Evolutionary conservation across 805 yeast species (phyloP), one percentile per base, ranked within the genome.

Genomic region (Grigorovia transvaalensis): DNA sequence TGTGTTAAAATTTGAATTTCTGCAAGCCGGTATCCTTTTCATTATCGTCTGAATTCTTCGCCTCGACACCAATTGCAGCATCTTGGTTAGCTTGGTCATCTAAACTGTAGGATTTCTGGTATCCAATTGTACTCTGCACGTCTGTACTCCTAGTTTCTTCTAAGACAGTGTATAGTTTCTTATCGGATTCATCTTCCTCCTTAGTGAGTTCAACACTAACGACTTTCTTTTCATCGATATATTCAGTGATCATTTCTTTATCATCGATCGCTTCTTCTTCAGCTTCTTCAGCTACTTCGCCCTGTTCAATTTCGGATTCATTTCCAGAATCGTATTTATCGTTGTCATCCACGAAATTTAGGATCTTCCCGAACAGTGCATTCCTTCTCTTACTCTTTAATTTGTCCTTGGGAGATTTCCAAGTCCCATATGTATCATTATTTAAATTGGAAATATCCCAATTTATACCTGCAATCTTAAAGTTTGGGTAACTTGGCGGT

Each of bases 401-500:
- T 43, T 56, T 11, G 45, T 57, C 38, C 19, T 40, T 44, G 3
- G 17, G 13, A 12, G 38, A 41, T 9, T 41, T 27, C 17, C 62
- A 59, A 18, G 55, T 60, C 4, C 67, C 75, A 43, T 70, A 65
- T 1, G 56, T 67, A 27, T 63, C 69, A 29, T 64, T 73, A 8
- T 64, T 71, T n/a, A 68, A 62, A 42, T 63, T 60, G 40, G 68
- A 71, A 3, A 70, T 65, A 13, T 68, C 75, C 55, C 76, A 73
- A 55, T 76, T 76, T 17, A 68, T 63, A 2, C 76, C 82, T 2
- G 80, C 88, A 8, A 87, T 76, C 38, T 73, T 69, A 64, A 88
- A 69, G 42, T 77, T 74, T 2, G 82, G 82, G 67, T 88, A 90
- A 18, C 88, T 75, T 0, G 96, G 96, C 0, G 98, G 96, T 29